Evolutionary conservation across 805 yeast species (phyloP).

Genomic region (Suhomyces sp.): DNA sequence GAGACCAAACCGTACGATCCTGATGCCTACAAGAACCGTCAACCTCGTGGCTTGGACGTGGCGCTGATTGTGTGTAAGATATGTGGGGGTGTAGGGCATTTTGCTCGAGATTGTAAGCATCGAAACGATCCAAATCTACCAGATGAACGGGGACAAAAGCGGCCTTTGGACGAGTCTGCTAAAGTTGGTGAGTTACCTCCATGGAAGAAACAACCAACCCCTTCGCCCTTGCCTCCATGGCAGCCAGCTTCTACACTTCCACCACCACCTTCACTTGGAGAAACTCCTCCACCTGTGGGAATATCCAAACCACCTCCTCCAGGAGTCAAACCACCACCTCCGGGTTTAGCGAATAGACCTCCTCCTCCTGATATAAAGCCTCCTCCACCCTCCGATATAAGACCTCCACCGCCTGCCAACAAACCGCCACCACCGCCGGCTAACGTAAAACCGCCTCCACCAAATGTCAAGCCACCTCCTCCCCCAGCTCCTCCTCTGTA

Average conservation of each 20-base stretch:
- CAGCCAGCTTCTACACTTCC: conserved; percentile 10
- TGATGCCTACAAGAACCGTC: conserved; percentile 35
- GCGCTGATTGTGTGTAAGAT: conserved; percentile 60
- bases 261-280: conserved; percentile 4
- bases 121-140: conserved; percentile 11
- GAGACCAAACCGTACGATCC: conserved; percentile 63
- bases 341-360: neutral
- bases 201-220: conserved; percentile 24
- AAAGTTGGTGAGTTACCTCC: conserved; percentile 15
- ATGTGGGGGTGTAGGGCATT: conserved; percentile 85
- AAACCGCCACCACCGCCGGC: neutral
- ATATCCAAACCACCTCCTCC: conserved; percentile 11
- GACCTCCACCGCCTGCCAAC: neutral
- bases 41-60: conserved; percentile 41
- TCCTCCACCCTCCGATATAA: neutral
- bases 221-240: conserved; percentile 23
- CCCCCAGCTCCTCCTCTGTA: conserved; percentile 7
- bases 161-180: neutral
- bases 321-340: conserved; percentile 14
- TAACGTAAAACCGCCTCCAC: neutral
- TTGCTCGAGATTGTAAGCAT: conserved; percentile 78
- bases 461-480: neutral
- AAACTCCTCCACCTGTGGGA: conserved; percentile 9
- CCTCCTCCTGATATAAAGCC: neutral
- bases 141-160: neutral